A percentile compares a stretch with the other conserved stretches of the same genome.
Evolutionary conservation across 352 stramenopile species (phyloP).

Genomic region (Pythium coloratum): DNA sequence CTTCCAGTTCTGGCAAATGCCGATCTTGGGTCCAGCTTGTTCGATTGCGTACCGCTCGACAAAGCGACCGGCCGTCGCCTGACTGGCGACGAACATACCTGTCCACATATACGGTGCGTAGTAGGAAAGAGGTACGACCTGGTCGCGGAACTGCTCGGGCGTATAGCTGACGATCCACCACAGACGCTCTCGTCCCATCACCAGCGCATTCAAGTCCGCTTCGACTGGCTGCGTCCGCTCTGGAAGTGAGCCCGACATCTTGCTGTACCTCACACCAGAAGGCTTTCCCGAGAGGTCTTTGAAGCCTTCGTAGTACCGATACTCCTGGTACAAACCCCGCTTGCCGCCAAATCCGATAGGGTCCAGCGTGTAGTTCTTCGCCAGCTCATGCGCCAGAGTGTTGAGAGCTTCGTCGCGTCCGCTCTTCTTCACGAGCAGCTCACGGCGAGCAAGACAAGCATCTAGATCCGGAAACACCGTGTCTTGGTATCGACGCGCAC

Average conservation of each 20-base stretch:
- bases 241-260: slow-evolving; percentile 23
- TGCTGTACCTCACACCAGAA: slow-evolving; percentile 21
- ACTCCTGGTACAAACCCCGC: slow-evolving; percentile 22
- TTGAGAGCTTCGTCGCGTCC: slow-evolving; percentile 20
- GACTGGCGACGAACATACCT: slow-evolving; percentile 14
- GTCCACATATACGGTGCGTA: slow-evolving; percentile 18
- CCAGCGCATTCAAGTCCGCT: slow-evolving; percentile 22
- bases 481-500: slow-evolving; percentile 12
- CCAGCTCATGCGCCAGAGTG: slow-evolving; percentile 19
- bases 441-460: slow-evolving; percentile 19
- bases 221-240: slow-evolving; percentile 22
- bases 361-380: slow-evolving; percentile 20
- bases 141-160: slow-evolving; percentile 9
- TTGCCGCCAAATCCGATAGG: slow-evolving; percentile 19
- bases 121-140: background rate
- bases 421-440: slow-evolving; percentile 6
- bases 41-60: slow-evolving; percentile 12
- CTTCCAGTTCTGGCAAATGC: slow-evolving; percentile 23
- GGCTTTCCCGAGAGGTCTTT: slow-evolving; percentile 24
- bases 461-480: slow-evolving; percentile 15
- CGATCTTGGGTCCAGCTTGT: background rate
- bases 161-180: slow-evolving; percentile 20
- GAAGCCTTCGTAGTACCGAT: slow-evolving; percentile 20
- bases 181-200: slow-evolving; percentile 17
- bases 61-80: slow-evolving; percentile 12